These are phyloP conservation scores for Neonothopanus nambi DNA, from an alignment of 1,284 basidiomycete species.

Conservation along the genomic window DNA sequence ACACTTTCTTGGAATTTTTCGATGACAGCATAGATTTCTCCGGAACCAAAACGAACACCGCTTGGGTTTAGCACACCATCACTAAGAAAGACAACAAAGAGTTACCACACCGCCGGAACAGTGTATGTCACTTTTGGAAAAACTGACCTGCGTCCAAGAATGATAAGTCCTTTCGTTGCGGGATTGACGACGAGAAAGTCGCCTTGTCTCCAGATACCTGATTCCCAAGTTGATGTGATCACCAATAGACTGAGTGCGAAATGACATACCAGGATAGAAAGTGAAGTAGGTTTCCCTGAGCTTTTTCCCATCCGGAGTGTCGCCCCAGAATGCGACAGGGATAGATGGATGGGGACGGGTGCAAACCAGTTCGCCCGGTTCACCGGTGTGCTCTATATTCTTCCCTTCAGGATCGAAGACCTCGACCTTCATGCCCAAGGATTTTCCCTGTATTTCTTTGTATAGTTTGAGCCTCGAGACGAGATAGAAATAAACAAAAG, in stretches of 20 bases:
- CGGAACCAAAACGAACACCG: constrained; percentile 87
- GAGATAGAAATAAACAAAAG: neutral
- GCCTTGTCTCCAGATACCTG: constrained; percentile 68
- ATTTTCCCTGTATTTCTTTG: constrained; percentile 65
- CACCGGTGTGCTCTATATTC: constrained; percentile 57
- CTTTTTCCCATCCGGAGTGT: constrained; percentile 58
- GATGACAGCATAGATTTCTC: constrained; percentile 83
- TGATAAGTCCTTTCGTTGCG: constrained; percentile 57
- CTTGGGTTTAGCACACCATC: constrained; percentile 81
- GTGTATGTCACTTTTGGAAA: neutral
- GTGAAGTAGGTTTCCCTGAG: constrained; percentile 79
- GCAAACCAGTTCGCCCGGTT: constrained; percentile 69
- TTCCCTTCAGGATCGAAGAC: constrained; percentile 56
- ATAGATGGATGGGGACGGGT: constrained; percentile 83
- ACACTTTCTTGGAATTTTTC: constrained; percentile 59
- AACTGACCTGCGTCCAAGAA: constrained; percentile 60
- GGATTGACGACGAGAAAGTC: constrained; percentile 71
- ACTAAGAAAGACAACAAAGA: constrained; percentile 30
- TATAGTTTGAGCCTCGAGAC: neutral
- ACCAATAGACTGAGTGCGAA: neutral
- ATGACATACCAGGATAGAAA: constrained; percentile 52
- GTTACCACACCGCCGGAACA: neutral
- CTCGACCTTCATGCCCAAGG: constrained; percentile 65
- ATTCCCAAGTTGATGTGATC: neutral
- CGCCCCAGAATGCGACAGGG: constrained; percentile 81